Evolutionary conservation across 306 rosid genomes (phyloP).

Genomic region (Macrotyloma uniflorum): DNA sequence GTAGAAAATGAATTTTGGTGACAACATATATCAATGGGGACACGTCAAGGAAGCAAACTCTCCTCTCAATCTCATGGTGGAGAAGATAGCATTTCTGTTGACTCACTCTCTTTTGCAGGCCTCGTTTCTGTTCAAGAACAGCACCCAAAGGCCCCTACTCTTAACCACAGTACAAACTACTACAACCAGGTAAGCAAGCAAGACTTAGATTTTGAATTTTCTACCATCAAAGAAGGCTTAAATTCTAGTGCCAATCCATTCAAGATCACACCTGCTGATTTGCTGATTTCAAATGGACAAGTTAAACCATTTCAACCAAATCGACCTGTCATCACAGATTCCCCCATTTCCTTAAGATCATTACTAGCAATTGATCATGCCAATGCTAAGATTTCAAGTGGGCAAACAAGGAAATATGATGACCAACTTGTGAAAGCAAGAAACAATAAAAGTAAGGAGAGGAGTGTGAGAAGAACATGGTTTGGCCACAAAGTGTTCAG

Average conservation of each 20-base stretch:
- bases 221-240: constrained; percentile 9
- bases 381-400: constrained; percentile 30
- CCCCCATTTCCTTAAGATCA: constrained; percentile 33
- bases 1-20: constrained; percentile 4
- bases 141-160: constrained; percentile 31
- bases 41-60: constrained; percentile 41
- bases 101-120: constrained; percentile 72
- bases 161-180: neutral
- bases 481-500: constrained; percentile 49
- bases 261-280: constrained; percentile 48
- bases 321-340: constrained; percentile 8
- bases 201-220: constrained; percentile 53
- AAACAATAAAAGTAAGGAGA: constrained; percentile 32
- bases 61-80: constrained; percentile 44
- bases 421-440: constrained; percentile 36
- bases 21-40: constrained; percentile 49
- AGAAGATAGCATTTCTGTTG: constrained; percentile 47
- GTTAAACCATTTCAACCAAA: constrained; percentile 42
- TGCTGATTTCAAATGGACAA: constrained; percentile 50
- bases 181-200: constrained; percentile 21
- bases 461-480: constrained; percentile 5
- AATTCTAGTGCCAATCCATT: constrained; percentile 24
- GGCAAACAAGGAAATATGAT: constrained; percentile 23
- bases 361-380: constrained; percentile 31
- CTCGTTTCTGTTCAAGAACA: constrained; percentile 63